A percentile compares a stretch with the other conserved stretches of the same genome.
phyloP scores from a whole-genome alignment of 2,329 filamentous ascomycete species.

The Acephala macrosclerotiorum region DNA sequence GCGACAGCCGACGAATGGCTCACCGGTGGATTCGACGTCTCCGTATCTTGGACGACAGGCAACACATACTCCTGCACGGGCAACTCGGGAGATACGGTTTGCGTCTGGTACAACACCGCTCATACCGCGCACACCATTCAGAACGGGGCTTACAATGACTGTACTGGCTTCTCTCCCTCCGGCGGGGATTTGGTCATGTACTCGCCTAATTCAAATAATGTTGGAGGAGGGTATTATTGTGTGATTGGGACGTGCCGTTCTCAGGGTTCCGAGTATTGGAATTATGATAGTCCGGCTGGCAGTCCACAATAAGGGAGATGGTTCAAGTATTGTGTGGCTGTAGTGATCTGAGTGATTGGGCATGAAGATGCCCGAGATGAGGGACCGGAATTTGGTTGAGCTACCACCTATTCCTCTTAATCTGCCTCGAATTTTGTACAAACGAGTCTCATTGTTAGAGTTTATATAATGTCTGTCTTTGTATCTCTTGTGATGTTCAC shows the following conservation, averaged over 20 bases:
- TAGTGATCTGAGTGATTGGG: background rate
- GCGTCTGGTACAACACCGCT: background rate
- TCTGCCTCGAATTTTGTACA: too few relatives aligned
- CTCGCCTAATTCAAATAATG: background rate
- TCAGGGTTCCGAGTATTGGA: background rate
- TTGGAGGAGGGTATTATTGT: background rate
- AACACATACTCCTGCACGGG: background rate
- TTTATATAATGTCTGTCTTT: too few relatives aligned
- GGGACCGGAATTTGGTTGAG: too few relatives aligned
- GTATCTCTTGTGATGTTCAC: too few relatives aligned
- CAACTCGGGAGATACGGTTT: background rate
- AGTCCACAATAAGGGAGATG: background rate
- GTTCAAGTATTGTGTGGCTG: background rate
- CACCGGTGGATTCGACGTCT: background rate
- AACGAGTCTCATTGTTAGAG: too few relatives aligned
- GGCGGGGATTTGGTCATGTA: background rate
- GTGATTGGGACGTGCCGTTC: background rate
- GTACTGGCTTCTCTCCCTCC: background rate
- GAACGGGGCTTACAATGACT: background rate
- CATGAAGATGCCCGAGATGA: too few relatives aligned
- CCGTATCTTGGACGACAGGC: background rate
- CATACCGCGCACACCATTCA: background rate
- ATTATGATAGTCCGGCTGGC: background rate
- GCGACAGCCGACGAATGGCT: background rate
- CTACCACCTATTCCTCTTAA: too few relatives aligned